A percentile compares a stretch with the other conserved stretches of the same genome.
phyloP scores from a whole-genome alignment of 306 rosid species.

The Sechiopsis laciniata region DNA sequence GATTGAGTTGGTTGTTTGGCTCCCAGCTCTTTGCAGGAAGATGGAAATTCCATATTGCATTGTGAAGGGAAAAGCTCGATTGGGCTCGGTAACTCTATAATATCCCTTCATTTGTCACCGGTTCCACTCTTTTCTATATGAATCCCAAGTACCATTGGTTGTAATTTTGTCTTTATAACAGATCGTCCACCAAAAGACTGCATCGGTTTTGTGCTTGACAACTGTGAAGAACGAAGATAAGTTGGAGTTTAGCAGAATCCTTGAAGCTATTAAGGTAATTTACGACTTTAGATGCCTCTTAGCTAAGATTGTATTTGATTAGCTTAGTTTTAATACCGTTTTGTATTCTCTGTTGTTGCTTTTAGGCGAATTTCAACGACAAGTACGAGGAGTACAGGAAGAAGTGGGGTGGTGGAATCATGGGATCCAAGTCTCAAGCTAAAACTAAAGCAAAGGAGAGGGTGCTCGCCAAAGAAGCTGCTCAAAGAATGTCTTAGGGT shows the following conservation, averaged over 20 bases:
- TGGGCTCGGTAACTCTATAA: conserved; percentile 48
- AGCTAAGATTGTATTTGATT: not conserved
- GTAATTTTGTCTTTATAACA: conserved; percentile 20
- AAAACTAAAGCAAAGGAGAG: conserved; percentile 62
- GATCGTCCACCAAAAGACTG: conserved; percentile 73
- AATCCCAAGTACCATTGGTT: not conserved
- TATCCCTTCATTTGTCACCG: too few species aligned
- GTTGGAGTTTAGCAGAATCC: conserved; percentile 57
- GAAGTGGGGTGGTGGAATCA: conserved; percentile 88
- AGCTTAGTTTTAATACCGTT: not conserved
- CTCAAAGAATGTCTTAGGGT: conserved; percentile 58
- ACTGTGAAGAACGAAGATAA: conserved; percentile 83
- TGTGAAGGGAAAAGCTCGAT: conserved; percentile 74
- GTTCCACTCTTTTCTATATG: not conserved
- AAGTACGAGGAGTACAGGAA: conserved; percentile 61
- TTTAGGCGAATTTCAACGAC: conserved; percentile 74
- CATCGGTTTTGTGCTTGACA: conserved; percentile 65
- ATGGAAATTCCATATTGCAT: conserved; percentile 84
- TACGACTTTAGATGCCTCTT: not conserved
- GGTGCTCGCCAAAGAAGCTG: conserved; percentile 73
- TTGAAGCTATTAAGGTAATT: conserved; percentile 73
- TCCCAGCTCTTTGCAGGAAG: conserved; percentile 71
- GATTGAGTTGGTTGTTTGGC: conserved; percentile 77
- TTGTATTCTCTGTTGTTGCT: not conserved
- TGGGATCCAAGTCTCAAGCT: conserved; percentile 86